Evolutionary conservation across 2,329 filamentous ascomycete genomes (phyloP).

Genomic region (Mycosphaerelloides madeirae): DNA sequence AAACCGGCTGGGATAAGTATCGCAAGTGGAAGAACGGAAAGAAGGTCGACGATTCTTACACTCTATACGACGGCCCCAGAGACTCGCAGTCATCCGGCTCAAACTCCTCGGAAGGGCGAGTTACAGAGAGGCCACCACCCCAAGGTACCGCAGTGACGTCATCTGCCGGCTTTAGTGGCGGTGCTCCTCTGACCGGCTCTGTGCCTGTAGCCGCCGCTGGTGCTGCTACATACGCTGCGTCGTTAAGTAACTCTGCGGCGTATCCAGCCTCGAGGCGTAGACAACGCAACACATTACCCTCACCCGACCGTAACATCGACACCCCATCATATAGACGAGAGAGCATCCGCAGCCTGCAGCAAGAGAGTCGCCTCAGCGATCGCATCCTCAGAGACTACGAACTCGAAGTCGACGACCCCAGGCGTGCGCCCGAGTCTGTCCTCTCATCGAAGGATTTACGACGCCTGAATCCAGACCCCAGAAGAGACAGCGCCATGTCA

Average conservation of each 20-base stretch:
- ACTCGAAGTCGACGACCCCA: conserved; percentile 29
- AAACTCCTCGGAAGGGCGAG: conserved; percentile 7
- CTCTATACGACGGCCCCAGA: conserved; percentile 4
- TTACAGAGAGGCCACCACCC: conserved; percentile 4
- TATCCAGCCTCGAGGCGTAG: conserved; percentile 12
- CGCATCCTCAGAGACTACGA: conserved; percentile 27
- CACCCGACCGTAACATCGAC: conserved; percentile 13
- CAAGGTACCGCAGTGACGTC: conserved; percentile 12
- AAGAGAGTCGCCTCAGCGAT: conserved; percentile 21
- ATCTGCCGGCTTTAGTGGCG: conserved; percentile 12
- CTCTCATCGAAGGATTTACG: conserved; percentile 12
- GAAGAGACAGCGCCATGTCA: conserved; percentile 23
- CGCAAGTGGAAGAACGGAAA: conserved; percentile 17
- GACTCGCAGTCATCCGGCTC: conserved; percentile 4
- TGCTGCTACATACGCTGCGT: conserved; percentile 3
- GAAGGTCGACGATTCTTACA: conserved; percentile 14
- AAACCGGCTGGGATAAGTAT: conserved; percentile 24
- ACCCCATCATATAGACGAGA: conserved; percentile 5
- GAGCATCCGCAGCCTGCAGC: conserved; percentile 18
- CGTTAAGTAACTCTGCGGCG: conserved; percentile 2
- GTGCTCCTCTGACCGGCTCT: conserved; percentile 8
- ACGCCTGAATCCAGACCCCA: neutral
- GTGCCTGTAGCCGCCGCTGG: conserved; percentile 3
- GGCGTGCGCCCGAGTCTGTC: conserved; percentile 23
- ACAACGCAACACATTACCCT: conserved; percentile 16